phyloP scores from a whole-genome alignment of 2,329 filamentous ascomycete genomes.

The Fusarium mundagurra region DNA sequence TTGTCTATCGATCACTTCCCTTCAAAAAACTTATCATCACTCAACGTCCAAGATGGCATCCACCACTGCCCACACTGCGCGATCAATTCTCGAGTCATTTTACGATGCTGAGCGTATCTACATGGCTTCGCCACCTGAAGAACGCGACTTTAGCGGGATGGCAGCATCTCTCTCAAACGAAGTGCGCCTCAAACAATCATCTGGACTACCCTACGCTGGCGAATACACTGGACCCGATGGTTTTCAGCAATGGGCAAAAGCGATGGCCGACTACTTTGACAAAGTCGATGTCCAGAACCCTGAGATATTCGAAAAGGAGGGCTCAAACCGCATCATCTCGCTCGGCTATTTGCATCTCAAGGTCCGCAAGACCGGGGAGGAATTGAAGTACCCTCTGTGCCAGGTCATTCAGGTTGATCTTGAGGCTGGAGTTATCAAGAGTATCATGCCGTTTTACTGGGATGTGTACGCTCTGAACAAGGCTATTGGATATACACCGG shows the following conservation, averaged over 20 bases:
- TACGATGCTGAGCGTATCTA: slow-evolving; percentile 49
- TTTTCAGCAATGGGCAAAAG: slow-evolving; percentile 45
- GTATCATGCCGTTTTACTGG: slow-evolving; percentile 50
- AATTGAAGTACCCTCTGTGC: slow-evolving; percentile 43
- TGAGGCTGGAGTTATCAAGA: slow-evolving; percentile 44
- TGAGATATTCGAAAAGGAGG: slow-evolving; percentile 45
- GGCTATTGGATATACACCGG: slow-evolving; percentile 31
- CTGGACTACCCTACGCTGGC: slow-evolving; percentile 48
- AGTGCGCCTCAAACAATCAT: slow-evolving; percentile 45
- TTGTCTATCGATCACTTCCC: neutral
- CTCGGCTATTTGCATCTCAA: slow-evolving; percentile 41
- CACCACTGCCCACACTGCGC: slow-evolving; percentile 25
- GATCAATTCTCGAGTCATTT: slow-evolving; percentile 46
- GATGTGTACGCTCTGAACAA: slow-evolving; percentile 43
- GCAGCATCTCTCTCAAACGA: slow-evolving; percentile 40
- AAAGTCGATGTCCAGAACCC: slow-evolving; percentile 45
- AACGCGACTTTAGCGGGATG: slow-evolving; percentile 47
- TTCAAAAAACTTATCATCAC: no score
- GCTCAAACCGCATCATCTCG: slow-evolving; percentile 43
- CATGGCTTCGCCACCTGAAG: slow-evolving; percentile 44
- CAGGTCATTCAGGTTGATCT: slow-evolving; percentile 48
- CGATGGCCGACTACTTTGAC: slow-evolving; percentile 44
- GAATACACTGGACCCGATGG: slow-evolving; percentile 44
- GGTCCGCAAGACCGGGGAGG: slow-evolving; percentile 45
- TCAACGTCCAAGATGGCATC: neutral